Evolutionary conservation across 176 grass and related monocot genomes (phyloP), one percentile per base, ranked within the genome.

Genomic region (Oryza meridionalis): DNA sequence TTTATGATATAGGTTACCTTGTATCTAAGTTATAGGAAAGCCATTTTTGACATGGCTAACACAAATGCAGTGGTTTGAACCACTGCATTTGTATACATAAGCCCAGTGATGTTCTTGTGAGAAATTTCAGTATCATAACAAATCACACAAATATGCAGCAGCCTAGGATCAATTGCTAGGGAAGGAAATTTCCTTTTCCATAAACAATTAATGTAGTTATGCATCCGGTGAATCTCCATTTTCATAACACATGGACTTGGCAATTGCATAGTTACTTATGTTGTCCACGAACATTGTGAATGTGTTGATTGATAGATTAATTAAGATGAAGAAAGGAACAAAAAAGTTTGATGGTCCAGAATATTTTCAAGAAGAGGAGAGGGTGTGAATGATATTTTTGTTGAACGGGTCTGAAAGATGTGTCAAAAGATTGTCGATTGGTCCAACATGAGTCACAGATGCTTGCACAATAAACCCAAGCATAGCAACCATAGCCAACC

Each of bases 401-500:
- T 93, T 84, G 79, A 98, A 92, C 17, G 93, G 93, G 75, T 98
- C 93, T 46, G 96, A 95, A 84, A 95, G 63, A 24, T 98, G 96
- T 49, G 85, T 82, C 49, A 92, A 78, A 14, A 98, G 93, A 79
- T 98, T 98, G 49, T 98, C 79, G 27, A 95, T 92, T 25, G 93
- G 91, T 12, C 96, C 93, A 27, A 61, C 87, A 80, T 92, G 89
- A 82, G 91, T 98, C 70, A 86, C 88, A 2, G 84, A 85, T 37
- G 92, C 95, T 74, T 98, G 95, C 45, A 91, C 86, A 49, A 95
- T 88, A 71, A 98, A 88, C 5, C 92, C 92, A 75, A 98, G 88
- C 92, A 98, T 98, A 40, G 90, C 95, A 49, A 98, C 45, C 95
- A 98, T 95, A 21, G 92, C 92, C 32, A 95, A 70, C 77, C 92